Percentiles rank a stretch among this genome's conserved stretches.
Conservation (phyloP, 768 basidiomycete species). For the Trichaptum fuscoviolaceum region DNA sequence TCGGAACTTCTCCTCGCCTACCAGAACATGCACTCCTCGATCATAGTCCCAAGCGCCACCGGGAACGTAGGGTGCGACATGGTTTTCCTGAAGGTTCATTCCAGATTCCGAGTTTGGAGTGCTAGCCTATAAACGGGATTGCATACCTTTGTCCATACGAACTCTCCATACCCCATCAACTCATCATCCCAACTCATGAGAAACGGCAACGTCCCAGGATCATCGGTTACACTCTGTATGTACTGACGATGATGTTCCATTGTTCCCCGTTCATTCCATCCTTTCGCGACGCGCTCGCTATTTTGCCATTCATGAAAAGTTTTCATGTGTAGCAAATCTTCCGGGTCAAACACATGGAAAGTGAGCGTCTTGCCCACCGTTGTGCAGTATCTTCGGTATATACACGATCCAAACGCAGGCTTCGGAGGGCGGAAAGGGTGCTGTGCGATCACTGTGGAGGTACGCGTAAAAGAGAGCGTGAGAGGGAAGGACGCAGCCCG, state of each 20-base stretch:
- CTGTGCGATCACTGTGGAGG: slow-evolving; percentile 39
- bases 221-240: slow-evolving; percentile 27
- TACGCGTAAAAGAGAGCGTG: slow-evolving; percentile 38
- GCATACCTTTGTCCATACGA: slow-evolving; percentile 41
- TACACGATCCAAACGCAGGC: slow-evolving; percentile 32
- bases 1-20: slow-evolving; percentile 42
- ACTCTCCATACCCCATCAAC: slow-evolving; percentile 38
- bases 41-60: slow-evolving; percentile 27
- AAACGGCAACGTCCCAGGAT: slow-evolving; percentile 36
- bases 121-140: slow-evolving; percentile 14
- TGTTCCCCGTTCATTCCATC: slow-evolving; percentile 41
- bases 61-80: slow-evolving; percentile 22
- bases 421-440: slow-evolving; percentile 47
- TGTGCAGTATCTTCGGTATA: slow-evolving; percentile 34
- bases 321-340: slow-evolving; percentile 30
- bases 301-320: slow-evolving; percentile 48
- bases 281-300: slow-evolving; percentile 36
- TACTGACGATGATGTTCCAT: slow-evolving; percentile 40
- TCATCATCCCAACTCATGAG: slow-evolving; percentile 45
- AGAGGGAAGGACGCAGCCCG: slow-evolving; percentile 29
- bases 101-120: slow-evolving; percentile 9
- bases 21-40: slow-evolving; percentile 40
- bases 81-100: slow-evolving; percentile 19
- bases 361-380: slow-evolving; percentile 28
- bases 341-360: slow-evolving; percentile 25